phyloP scores from a whole-genome alignment of 2,329 filamentous ascomycete species.

The Aspergillus fijiensis region DNA sequence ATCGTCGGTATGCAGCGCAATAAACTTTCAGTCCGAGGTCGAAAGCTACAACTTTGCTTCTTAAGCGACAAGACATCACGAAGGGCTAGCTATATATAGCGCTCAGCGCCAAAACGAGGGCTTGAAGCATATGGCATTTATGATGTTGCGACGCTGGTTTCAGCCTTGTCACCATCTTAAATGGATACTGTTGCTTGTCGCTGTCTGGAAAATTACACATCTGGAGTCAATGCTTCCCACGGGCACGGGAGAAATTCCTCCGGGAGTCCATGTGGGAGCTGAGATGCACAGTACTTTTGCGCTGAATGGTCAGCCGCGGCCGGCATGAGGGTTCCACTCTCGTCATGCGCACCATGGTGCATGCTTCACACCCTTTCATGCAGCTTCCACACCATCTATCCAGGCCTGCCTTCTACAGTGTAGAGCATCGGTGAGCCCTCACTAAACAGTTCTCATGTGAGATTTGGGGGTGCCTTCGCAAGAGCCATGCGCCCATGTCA shows the following conservation, averaged over 20 bases:
- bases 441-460: neutral
- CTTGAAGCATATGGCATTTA: neutral
- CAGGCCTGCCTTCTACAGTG: neutral
- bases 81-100: neutral
- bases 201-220: neutral
- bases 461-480: neutral
- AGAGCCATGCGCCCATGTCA: neutral
- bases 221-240: neutral
- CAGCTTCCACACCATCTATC: neutral
- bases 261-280: neutral
- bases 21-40: neutral
- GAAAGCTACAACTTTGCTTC: neutral
- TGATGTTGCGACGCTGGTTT: neutral
- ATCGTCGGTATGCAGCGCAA: slow-evolving; percentile 1
- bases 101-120: neutral
- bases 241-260: neutral
- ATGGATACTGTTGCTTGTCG: neutral
- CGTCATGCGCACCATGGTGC: slow-evolving; percentile 20
- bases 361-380: slow-evolving; percentile 10
- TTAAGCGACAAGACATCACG: neutral
- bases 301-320: slow-evolving; percentile 16
- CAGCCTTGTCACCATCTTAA: slow-evolving; percentile 1
- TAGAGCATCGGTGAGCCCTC: neutral
- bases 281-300: neutral
- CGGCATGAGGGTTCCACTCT: slow-evolving; percentile 12